Conservation (phyloP, 805 yeast genomes). For the Starmerella sp. region DNA sequence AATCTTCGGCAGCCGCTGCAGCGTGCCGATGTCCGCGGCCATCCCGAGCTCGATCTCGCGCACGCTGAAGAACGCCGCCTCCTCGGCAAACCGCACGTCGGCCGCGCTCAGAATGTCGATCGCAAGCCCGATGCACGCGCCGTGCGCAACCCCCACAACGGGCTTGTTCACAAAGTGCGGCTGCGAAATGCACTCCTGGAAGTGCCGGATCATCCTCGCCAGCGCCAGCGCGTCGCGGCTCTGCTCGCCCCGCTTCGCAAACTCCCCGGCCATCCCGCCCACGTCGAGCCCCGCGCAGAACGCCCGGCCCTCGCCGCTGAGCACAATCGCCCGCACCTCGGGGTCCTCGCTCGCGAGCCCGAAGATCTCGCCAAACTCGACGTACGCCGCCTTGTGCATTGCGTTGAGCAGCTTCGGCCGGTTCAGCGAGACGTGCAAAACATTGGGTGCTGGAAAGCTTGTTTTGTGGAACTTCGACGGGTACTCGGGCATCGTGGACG, state of each 20-base stretch:
- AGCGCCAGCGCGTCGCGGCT: constrained; percentile 27
- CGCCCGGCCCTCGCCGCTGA: constrained; percentile 45
- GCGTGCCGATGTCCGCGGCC: constrained; percentile 68
- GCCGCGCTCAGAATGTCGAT: constrained; percentile 52
- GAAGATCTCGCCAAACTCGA: constrained; percentile 43
- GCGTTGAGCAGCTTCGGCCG: constrained; percentile 53
- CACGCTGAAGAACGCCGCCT: constrained; percentile 44
- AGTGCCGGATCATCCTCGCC: constrained; percentile 38
- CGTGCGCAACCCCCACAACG: constrained; percentile 57
- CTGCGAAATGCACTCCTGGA: constrained; percentile 43
- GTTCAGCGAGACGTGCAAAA: constrained; percentile 49
- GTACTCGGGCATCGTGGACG: constrained; percentile 25
- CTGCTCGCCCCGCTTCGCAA: constrained; percentile 21
- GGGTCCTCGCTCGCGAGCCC: constrained; percentile 35
- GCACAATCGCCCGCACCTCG: constrained; percentile 42
- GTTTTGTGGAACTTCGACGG: constrained; percentile 45
- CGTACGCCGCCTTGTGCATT: constrained; percentile 44
- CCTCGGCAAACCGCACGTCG: constrained; percentile 45
- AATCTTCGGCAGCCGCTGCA: constrained; percentile 51
- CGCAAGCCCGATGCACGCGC: constrained; percentile 54
- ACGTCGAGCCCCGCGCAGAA: constrained; percentile 61
- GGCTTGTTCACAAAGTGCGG: constrained; percentile 32
- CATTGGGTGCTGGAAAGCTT: constrained; percentile 35
- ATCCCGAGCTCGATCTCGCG: constrained; percentile 65
- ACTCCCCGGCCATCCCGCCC: constrained; percentile 22